Evolutionary conservation across 2,329 filamentous ascomycete species (phyloP), one percentile per base, ranked within the genome.

Genomic region (Ophiosphaerella narmari): DNA sequence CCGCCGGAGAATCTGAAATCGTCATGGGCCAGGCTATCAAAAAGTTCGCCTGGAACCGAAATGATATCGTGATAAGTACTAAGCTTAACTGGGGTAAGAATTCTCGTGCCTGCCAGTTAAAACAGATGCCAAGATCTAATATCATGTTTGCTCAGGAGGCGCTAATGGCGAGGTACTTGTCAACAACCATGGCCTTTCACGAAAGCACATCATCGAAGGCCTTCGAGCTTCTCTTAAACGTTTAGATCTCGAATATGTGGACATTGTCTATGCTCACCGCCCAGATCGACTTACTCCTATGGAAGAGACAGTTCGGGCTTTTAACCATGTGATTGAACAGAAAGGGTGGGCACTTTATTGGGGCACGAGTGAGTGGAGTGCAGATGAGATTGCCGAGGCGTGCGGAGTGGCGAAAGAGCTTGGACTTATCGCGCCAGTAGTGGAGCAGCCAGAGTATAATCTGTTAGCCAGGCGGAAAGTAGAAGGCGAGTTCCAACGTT

Each of bases 141-240:
- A 21, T 21, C 4, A 5, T 4, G 18, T 21, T 21, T 21, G 18
- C 18, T 4, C 18, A 21, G 18, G 18, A 21, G 18, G 18, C 4
- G 18, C 18, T 21, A 21, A 21, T 21, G 18, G 18, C 3, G 18
- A 21, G 18, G 18, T 21, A 21, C 18, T 21, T 21, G 18, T 86
- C 46, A 89, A 89, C 75, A 88, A 88, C 72, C 78, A 78, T 52
- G 87, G 87, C 3, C 79, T 90, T 14, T 87, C 83, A 2, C 79
- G 86, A 46, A 90, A 90, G 73, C 87, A 89, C 71, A 79, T 90
- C 48, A 76, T 89, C 53, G 87, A 90, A 73, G 87, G 86, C 14
- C 78, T 86, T 54, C 78, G 84, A 47, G 78, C 78, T 12, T 83
- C 82, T 8, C 77, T 90, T 26, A 74, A 84, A 64, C 81, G 84